phyloP scores from a whole-genome alignment of 306 rosid genomes.

The Malus sylvestris region DNA sequence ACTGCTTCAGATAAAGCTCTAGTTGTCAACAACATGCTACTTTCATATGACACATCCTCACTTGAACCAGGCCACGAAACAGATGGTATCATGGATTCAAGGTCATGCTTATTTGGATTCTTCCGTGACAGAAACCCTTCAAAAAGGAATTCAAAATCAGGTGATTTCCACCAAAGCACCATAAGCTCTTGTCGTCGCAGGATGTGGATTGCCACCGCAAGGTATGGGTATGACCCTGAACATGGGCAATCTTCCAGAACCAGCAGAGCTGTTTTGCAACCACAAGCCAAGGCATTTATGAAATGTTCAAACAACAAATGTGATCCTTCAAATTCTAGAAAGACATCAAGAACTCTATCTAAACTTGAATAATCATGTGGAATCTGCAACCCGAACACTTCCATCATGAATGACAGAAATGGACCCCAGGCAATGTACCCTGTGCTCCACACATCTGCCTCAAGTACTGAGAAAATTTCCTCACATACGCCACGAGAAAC shows the following conservation, averaged over 20 bases:
- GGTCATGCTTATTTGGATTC: conserved; percentile 83
- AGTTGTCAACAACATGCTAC: conserved; percentile 75
- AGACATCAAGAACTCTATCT: conserved; percentile 68
- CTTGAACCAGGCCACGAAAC: conserved; percentile 97
- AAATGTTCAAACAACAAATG: conserved; percentile 63
- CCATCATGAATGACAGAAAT: conserved; percentile 69
- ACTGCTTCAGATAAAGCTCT: conserved; percentile 81
- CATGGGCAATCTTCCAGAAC: conserved; percentile 70
- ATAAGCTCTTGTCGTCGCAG: conserved; percentile 72
- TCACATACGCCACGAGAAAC: conserved; percentile 62
- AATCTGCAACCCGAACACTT: conserved; percentile 55
- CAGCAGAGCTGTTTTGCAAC: conserved; percentile 62
- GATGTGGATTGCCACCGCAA: conserved; percentile 73
- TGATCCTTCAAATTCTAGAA: conserved; percentile 68
- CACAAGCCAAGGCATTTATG: conserved; percentile 59
- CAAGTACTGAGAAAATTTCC: conserved; percentile 61
- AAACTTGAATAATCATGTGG: conserved; percentile 78
- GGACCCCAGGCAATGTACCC: conserved; percentile 88
- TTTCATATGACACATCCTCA: conserved; percentile 70
- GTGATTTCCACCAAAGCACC: conserved; percentile 96
- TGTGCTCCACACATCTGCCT: conserved; percentile 42
- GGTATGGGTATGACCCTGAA: conserved; percentile 90
- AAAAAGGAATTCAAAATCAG: conserved; percentile 73
- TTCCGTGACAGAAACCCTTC: conserved; percentile 90
- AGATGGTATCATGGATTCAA: conserved; percentile 83